Base-by-base conservation (phyloP, 2,329 filamentous ascomycete species). In the Paraconiothyrium sp. region DNA sequence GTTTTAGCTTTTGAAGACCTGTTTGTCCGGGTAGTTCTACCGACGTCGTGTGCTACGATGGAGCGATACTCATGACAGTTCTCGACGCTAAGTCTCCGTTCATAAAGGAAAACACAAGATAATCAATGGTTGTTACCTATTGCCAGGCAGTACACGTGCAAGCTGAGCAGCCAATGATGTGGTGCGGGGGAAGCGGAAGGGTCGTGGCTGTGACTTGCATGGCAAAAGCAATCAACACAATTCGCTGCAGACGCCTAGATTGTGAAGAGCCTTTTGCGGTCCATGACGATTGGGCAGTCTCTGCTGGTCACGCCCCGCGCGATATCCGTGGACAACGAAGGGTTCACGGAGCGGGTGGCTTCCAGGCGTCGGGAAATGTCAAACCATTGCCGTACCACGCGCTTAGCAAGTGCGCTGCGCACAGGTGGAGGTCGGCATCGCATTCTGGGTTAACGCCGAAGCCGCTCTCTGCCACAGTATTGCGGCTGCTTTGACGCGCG, bases 151-250 rank as follows among this genome's bases (percentile, higher is more conserved):
- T 47, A 44, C 20, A 39, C 22, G 35, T 49, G 55, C 55, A 44
- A 22, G 39, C 24, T 35, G 27, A n/a, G 11, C 11, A n/a, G 24
- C 57, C 57, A 59, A 59, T 59, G 32, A 16, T 30, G 41, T 34
- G 24, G 10, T 14, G 50, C 41, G 49, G 57, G 49, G 57, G 35
- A 6, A 13, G 50, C 57, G 50, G 30, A 14, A 22, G 27, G n/a
- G n/a, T n/a, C 6, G 39, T 10, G 30, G 20, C 22, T 16, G 16
- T 48, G 49, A 39, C n/a, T 13, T 30, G 46, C 54, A 57, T 49
- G 43, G 27, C 47, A 30, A 51, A 58, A 24, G 48, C 35, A 58
- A 58, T 58, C 56, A 58, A 52, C 34, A 46, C 32, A 52, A 32
- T 14, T 24, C n/a, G 13, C 27, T 41, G 56, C 46, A 58, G 56